Conservation (phyloP, 768 basidiomycete species). For the Mycena crocata region DNA sequence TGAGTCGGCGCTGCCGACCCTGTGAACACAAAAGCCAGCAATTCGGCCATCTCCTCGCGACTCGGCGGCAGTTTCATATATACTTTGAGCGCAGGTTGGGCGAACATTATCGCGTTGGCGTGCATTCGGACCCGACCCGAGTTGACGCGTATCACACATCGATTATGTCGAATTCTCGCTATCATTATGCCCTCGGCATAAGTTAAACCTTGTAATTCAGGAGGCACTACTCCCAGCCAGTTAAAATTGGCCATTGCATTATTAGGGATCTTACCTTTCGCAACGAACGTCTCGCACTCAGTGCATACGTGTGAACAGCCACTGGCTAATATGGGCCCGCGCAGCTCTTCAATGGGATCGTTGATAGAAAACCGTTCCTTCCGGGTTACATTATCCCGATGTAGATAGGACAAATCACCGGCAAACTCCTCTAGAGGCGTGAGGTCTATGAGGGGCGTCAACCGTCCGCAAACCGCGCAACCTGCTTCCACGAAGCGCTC, state of each 20-base stretch:
- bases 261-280: not conserved
- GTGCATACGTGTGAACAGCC: not conserved
- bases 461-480: not conserved
- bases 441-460: not conserved
- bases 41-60: constrained; percentile 43
- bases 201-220: not conserved
- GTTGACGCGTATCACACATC: constrained; percentile 43
- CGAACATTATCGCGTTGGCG: constrained; percentile 48
- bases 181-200: constrained; percentile 47
- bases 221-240: not conserved
- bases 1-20: constrained; percentile 40
- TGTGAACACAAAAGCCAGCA: constrained; percentile 46
- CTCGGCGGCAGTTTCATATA: constrained; percentile 47
- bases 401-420: not conserved
- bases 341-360: not conserved
- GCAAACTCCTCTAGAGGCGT: not conserved
- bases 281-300: not conserved
- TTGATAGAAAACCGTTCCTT: not conserved
- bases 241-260: not conserved
- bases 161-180: constrained; percentile 41
- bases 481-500: not conserved
- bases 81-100: constrained; percentile 44
- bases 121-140: constrained; percentile 47
- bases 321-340: not conserved
- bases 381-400: not conserved